Conservation (phyloP, 192 early-diverging fungal species). For the Nowakowskiella sp. region DNA sequence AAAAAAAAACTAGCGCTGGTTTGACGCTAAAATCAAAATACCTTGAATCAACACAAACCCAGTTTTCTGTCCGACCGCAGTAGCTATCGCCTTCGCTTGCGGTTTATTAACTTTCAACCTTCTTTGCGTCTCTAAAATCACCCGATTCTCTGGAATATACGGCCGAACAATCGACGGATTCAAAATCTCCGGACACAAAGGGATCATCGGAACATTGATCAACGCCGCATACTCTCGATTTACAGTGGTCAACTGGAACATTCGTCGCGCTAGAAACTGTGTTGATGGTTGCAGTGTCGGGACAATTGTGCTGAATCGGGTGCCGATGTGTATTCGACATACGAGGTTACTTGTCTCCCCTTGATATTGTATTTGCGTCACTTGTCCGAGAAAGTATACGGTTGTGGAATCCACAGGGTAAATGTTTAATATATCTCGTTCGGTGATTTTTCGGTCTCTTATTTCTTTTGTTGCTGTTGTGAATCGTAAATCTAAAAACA, state of each 20-base stretch:
- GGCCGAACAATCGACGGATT: slow-evolving; percentile 30
- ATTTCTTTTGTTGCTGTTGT: slow-evolving; percentile 29
- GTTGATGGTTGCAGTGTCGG: slow-evolving; percentile 13
- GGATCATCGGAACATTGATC: slow-evolving; percentile 50
- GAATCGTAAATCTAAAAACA: slow-evolving; percentile 52
- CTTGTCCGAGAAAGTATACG: too few relatives aligned
- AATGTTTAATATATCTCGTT: too few relatives aligned
- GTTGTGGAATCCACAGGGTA: too few relatives aligned
- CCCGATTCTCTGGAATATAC: slow-evolving; percentile 23
- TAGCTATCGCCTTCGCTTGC: slow-evolving; percentile 77
- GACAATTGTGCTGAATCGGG: slow-evolving; percentile 8
- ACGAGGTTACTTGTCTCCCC: too few relatives aligned
- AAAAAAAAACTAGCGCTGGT: too few relatives aligned
- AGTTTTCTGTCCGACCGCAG: slow-evolving; percentile 48
- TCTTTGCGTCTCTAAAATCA: slow-evolving; percentile 27
- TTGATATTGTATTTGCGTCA: too few relatives aligned
- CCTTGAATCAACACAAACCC: slow-evolving; percentile 91
- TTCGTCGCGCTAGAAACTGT: slow-evolving; percentile 27
- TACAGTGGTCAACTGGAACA: slow-evolving; percentile 62
- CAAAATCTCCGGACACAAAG: slow-evolving; percentile 58
- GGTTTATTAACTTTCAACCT: slow-evolving; percentile 81
- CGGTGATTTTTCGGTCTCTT: too few relatives aligned
- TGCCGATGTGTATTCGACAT: too few relatives aligned
- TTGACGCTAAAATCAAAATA: slow-evolving; percentile 25
- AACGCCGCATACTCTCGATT: slow-evolving; percentile 80